Conservation (phyloP, 768 basidiomycete genomes). For the Mycena rebaudengoi region DNA sequence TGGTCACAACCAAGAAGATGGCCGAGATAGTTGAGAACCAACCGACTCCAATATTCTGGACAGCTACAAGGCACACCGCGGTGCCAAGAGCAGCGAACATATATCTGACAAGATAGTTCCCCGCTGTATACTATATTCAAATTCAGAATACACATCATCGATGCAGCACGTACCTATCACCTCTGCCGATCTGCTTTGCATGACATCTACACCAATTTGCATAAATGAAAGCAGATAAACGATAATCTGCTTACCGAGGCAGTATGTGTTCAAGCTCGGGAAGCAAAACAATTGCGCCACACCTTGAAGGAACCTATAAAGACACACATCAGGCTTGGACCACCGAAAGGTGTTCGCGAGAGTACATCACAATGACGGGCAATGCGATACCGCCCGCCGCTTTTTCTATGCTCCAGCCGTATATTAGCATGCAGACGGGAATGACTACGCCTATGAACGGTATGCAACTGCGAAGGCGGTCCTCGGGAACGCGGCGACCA, state of each 20-base stretch:
- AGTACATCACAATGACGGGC: constrained; percentile 24
- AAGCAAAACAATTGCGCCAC: constrained; percentile 26
- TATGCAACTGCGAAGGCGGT: constrained; percentile 22
- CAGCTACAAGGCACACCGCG: constrained; percentile 23
- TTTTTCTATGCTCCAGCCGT: constrained; percentile 28
- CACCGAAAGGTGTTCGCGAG: neutral
- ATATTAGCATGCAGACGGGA: constrained; percentile 24
- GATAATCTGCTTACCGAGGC: constrained; percentile 16
- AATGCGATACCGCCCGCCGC: constrained; percentile 21
- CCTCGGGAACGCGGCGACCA: constrained; percentile 21
- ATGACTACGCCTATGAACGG: constrained; percentile 20
- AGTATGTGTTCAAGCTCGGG: constrained; percentile 27
- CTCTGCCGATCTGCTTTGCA: constrained; percentile 28
- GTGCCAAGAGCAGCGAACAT: constrained; percentile 26
- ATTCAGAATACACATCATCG: neutral
- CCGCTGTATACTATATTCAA: neutral
- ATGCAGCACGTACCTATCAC: constrained; percentile 14
- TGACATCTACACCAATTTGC: constrained; percentile 13
- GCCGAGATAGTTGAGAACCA: constrained; percentile 27
- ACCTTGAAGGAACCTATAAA: constrained; percentile 25
- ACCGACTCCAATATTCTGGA: constrained; percentile 24
- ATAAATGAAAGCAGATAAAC: neutral
- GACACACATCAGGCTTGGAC: neutral
- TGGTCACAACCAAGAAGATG: constrained; percentile 12
- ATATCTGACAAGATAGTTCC: constrained; percentile 25